Conservation (phyloP, 805 yeast genomes). For the Yarrowia deformans region DNA sequence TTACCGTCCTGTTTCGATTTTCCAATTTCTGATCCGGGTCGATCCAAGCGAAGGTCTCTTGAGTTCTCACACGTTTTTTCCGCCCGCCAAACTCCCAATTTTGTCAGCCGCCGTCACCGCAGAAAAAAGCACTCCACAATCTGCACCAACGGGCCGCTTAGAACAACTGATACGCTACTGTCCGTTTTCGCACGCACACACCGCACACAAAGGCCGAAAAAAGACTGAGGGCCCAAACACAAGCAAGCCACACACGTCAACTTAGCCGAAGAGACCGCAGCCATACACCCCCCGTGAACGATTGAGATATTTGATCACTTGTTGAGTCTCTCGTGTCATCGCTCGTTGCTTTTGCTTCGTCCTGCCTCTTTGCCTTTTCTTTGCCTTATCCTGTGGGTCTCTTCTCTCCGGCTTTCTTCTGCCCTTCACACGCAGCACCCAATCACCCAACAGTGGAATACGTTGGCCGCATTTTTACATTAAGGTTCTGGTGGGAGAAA, state of each 20-base stretch:
- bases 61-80: neutral
- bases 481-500: constrained; percentile 39
- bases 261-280: neutral
- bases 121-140: neutral
- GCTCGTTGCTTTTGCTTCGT: neutral
- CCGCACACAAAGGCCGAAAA: constrained; percentile 15
- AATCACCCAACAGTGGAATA: constrained; percentile 38
- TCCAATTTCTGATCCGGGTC: constrained; percentile 6
- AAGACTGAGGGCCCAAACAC: neutral
- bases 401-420: too few species aligned
- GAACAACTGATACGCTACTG: neutral
- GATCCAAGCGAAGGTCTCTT: neutral
- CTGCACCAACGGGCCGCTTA: constrained; percentile 14
- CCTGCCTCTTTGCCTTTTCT: neutral
- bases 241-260: constrained; percentile 11
- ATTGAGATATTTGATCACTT: too few species aligned
- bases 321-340: too few species aligned
- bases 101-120: neutral
- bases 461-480: constrained; percentile 15
- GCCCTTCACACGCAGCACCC: constrained; percentile 5
- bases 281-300: too few species aligned
- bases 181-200: neutral
- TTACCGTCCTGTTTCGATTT: too few species aligned
- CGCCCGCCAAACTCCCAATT: neutral
- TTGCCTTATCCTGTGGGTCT: too few species aligned